Conservation (phyloP, 139 green algal genomes). For the Microglena sp. region DNA sequence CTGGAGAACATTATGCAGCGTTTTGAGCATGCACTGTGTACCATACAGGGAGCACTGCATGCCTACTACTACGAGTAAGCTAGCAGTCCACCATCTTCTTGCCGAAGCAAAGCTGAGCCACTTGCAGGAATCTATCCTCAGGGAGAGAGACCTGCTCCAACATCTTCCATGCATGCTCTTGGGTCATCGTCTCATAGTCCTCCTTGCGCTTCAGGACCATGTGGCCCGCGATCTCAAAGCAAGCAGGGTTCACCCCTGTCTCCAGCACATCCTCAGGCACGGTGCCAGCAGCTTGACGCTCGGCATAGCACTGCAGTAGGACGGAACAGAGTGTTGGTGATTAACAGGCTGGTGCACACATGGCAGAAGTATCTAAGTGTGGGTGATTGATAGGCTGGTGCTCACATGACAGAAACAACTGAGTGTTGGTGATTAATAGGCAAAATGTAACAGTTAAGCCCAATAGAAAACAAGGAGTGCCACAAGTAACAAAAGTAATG, state of each 20-base stretch:
- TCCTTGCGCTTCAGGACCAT: conserved; percentile 84
- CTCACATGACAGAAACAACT: too few relatives aligned
- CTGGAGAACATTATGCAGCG: too few relatives aligned
- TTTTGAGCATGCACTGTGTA: too few relatives aligned
- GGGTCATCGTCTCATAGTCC: conserved; percentile 67
- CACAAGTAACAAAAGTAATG: background rate
- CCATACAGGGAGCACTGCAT: too few relatives aligned
- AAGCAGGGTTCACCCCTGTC: conserved; percentile 85
- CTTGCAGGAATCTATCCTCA: conserved; percentile 2
- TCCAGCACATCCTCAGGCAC: conserved; percentile 49
- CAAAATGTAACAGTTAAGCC: too few relatives aligned
- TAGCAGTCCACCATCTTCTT: too few relatives aligned
- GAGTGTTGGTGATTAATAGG: too few relatives aligned
- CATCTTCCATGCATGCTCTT: conserved; percentile 55
- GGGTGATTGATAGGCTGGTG: too few relatives aligned
- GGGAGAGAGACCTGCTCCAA: conserved; percentile 50
- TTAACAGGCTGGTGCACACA: background rate
- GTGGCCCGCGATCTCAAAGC: conserved; percentile 94
- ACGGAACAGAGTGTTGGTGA: background rate
- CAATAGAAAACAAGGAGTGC: too few relatives aligned
- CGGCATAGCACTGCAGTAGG: conserved; percentile 57
- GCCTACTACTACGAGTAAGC: too few relatives aligned
- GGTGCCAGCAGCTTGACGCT: conserved; percentile 61
- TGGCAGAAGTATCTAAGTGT: too few relatives aligned
- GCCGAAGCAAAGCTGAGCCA: conserved; percentile 4